Percentiles rank a stretch among this genome's conserved stretches.
Evolutionary conservation across 2,329 filamentous ascomycete genomes (phyloP).

Genomic region (Tolypocladium guangdongense): DNA sequence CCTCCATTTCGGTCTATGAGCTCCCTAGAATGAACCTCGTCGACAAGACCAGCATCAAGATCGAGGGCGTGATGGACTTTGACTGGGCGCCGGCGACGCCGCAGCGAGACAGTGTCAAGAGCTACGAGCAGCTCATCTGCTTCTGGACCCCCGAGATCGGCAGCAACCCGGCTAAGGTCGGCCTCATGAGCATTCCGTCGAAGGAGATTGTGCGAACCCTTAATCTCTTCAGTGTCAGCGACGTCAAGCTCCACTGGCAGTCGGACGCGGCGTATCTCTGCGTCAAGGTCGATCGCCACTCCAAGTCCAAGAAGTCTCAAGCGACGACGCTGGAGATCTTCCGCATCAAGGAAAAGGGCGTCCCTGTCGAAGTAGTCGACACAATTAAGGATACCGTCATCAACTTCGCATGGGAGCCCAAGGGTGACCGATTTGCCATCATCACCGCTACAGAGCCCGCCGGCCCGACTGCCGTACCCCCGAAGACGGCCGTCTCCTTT

Average conservation of each 20-base stretch:
- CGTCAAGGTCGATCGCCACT: conserved; percentile 97
- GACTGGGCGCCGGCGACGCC: conserved; percentile 88
- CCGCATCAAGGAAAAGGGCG: conserved; percentile 92
- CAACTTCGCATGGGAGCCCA: conserved; percentile 99
- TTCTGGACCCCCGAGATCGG: conserved; percentile 99
- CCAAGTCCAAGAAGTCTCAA: conserved; percentile 96
- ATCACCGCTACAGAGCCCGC: conserved; percentile 87
- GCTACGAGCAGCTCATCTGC: conserved; percentile 90
- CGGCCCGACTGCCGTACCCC: conserved; percentile 67
- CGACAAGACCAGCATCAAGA: conserved; percentile 87
- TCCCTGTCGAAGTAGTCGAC: conserved; percentile 95
- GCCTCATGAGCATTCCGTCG: conserved; percentile 88
- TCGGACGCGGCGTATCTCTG: conserved; percentile 89
- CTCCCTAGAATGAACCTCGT: conserved; percentile 80
- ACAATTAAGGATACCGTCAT: conserved; percentile 97
- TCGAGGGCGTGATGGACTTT: conserved; percentile 94
- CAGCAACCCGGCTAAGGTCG: conserved; percentile 95
- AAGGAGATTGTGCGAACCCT: conserved; percentile 90
- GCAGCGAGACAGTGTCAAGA: conserved; percentile 74
- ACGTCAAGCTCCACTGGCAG: conserved; percentile 98
- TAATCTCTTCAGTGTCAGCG: conserved; percentile 95
- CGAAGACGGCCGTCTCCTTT: conserved; percentile 92
- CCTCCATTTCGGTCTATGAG: conserved; percentile 87
- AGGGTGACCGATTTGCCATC: conserved; percentile 92
- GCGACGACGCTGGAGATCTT: conserved; percentile 98